phyloP scores from a whole-genome alignment of 2,329 filamentous ascomycete genomes.

The Aspergillaceae sp. region DNA sequence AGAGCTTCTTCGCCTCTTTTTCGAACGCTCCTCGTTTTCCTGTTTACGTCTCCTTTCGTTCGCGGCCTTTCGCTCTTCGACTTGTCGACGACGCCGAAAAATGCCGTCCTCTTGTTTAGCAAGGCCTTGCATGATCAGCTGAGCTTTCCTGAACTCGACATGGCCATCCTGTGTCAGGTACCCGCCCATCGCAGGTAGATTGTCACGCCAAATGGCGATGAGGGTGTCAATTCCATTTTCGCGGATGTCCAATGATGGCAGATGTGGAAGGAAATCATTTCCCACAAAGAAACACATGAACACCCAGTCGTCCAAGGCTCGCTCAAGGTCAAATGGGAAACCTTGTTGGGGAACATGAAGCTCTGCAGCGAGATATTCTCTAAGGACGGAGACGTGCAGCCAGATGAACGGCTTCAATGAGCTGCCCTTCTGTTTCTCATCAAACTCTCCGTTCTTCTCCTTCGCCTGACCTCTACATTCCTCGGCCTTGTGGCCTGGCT shows the following conservation, averaged over 20 bases:
- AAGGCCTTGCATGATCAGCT: slow-evolving; percentile 77
- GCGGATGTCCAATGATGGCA: slow-evolving; percentile 93
- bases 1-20: slow-evolving; percentile 38
- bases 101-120: slow-evolving; percentile 91
- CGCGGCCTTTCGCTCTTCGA: slow-evolving; percentile 73
- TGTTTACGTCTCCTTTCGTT: slow-evolving; percentile 70
- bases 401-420: slow-evolving; percentile 91
- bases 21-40: slow-evolving; percentile 43
- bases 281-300: slow-evolving; percentile 99
- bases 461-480: slow-evolving; percentile 75
- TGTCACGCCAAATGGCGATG: slow-evolving; percentile 94
- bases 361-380: slow-evolving; percentile 89
- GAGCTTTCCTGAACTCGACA: slow-evolving; percentile 77
- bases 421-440: slow-evolving; percentile 65
- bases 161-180: slow-evolving; percentile 94
- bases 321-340: slow-evolving; percentile 87
- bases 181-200: slow-evolving; percentile 81
- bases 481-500: slow-evolving; percentile 81
- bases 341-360: slow-evolving; percentile 72
- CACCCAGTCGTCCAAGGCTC: slow-evolving; percentile 94
- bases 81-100: slow-evolving; percentile 77
- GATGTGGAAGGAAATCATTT: slow-evolving; percentile 94
- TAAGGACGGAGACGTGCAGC: slow-evolving; percentile 84
- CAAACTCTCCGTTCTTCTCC: slow-evolving; percentile 67
- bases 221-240: slow-evolving; percentile 96